Conservation (phyloP, 164 flowering plant species). For the Warburgia ugandensis region DNA sequence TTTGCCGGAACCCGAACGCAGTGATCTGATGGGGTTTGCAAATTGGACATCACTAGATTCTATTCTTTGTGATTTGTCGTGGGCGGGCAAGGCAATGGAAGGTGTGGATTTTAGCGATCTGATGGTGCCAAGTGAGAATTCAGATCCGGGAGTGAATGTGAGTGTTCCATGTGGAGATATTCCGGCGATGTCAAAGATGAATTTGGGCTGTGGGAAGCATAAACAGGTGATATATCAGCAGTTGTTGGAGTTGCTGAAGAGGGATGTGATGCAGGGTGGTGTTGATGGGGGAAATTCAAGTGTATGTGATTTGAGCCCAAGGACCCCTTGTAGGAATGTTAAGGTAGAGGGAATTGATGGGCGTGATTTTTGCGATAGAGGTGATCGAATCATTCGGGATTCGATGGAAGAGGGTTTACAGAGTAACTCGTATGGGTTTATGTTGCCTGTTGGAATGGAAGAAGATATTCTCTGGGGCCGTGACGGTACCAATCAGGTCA, state of each 20-base stretch:
- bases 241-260: constrained; percentile 46
- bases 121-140: constrained; percentile 36
- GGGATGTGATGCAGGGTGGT: constrained; percentile 20
- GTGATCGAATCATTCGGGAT: constrained; percentile 4
- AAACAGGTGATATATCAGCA: constrained; percentile 57
- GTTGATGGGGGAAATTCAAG: constrained; percentile 14
- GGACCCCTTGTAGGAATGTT: constrained; percentile 18
- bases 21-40: constrained; percentile 3
- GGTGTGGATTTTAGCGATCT: no score
- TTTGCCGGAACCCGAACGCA: not conserved
- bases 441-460: constrained; percentile 26
- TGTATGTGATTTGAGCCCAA: constrained; percentile 21
- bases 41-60: constrained; percentile 4
- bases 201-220: constrained; percentile 37
- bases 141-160: not conserved
- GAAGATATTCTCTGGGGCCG: constrained; percentile 35
- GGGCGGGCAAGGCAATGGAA: no score
- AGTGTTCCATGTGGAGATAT: constrained; percentile 3
- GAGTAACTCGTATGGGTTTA: constrained; percentile 35
- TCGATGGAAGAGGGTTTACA: constrained; percentile 17
- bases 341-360: constrained; percentile 8
- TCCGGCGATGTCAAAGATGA: constrained; percentile 16
- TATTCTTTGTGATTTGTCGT: no score
- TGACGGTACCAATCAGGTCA: constrained; percentile 24
- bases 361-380: constrained; percentile 6